A percentile compares a stretch with the other conserved stretches of the same genome.
These are phyloP conservation scores for Phytophthora cajani DNA, from an alignment of 352 stramenopile species.

Conservation along the genomic window DNA sequence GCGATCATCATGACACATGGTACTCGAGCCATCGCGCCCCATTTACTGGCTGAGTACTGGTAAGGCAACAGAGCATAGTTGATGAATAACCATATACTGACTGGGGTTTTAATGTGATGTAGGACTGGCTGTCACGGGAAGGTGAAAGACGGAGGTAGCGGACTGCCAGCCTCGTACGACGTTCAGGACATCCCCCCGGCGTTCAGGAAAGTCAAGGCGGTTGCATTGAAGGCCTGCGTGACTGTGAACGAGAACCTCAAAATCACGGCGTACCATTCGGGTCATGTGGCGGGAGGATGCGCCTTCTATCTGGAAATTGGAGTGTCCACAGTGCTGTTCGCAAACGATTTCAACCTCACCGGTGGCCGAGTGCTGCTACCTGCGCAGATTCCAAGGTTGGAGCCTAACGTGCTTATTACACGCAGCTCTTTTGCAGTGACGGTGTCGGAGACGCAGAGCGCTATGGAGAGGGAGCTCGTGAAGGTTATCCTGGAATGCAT, in stretches of 20 bases:
- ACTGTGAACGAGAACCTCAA: constrained; percentile 73
- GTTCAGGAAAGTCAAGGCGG: constrained; percentile 59
- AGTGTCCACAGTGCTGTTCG: constrained; percentile 71
- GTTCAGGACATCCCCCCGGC: constrained; percentile 60
- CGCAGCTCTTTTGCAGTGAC: constrained; percentile 82
- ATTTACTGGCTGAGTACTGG: constrained; percentile 81
- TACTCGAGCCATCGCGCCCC: constrained; percentile 74
- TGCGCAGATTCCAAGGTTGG: constrained; percentile 70
- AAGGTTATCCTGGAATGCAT: constrained; percentile 84
- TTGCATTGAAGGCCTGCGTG: constrained; percentile 62
- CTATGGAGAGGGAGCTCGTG: constrained; percentile 84
- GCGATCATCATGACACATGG: constrained; percentile 78
- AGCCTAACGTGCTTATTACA: constrained; percentile 66
- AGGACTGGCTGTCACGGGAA: constrained; percentile 55
- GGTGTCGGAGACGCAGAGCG: constrained; percentile 81
- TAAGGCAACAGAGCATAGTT: constrained; percentile 16
- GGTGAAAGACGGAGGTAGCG: constrained; percentile 56
- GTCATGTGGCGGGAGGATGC: constrained; percentile 80
- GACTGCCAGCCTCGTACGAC: constrained; percentile 57
- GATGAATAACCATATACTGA: constrained; percentile 4
- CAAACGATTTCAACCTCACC: constrained; percentile 83
- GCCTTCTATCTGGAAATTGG: constrained; percentile 82
- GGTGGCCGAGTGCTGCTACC: constrained; percentile 75
- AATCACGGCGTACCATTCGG: constrained; percentile 82
- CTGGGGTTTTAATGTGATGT: constrained; percentile 4